These are phyloP conservation scores for Cladochytrium replicatum DNA, from an alignment of 192 early-diverging fungal species.

Conservation along the genomic window DNA sequence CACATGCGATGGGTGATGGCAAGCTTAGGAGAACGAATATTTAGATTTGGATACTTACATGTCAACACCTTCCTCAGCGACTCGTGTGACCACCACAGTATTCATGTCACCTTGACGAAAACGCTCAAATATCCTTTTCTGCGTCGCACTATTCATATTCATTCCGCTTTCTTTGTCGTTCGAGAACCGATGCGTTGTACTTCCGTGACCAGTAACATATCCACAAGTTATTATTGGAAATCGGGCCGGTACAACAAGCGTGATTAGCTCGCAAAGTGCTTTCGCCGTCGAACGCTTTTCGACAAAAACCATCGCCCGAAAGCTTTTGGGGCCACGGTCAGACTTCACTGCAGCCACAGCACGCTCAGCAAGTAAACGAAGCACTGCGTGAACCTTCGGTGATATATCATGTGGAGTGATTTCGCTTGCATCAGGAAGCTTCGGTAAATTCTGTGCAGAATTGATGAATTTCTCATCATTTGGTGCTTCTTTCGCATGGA, in stretches of 20 bases:
- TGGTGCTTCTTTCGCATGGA: too few species aligned
- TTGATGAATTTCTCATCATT: too few species aligned
- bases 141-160: too few species aligned
- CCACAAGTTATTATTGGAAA: constrained; percentile 19
- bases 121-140: constrained; percentile 40
- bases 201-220: constrained; percentile 3
- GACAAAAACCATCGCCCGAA: constrained; percentile 84
- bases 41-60: constrained; percentile 39
- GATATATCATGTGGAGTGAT: constrained; percentile 16
- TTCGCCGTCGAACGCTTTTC: constrained; percentile 57
- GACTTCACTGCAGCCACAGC: not conserved
- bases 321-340: constrained; percentile 19
- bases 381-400: constrained; percentile 22
- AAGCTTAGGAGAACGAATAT: not conserved
- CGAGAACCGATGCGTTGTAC: constrained; percentile 22
- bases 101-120: constrained; percentile 64
- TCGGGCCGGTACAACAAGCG: constrained; percentile 27
- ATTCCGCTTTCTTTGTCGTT: constrained; percentile 42
- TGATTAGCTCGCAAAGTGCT: constrained; percentile 31
- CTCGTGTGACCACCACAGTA: constrained; percentile 73
- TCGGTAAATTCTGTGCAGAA: not conserved
- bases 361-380: constrained; percentile 21
- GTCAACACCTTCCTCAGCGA: constrained; percentile 86
- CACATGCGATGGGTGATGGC: too few species aligned
- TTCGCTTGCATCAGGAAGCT: not conserved